Conservation (phyloP, 2,329 filamentous ascomycete species). For the Aureobasidium pullulans region DNA sequence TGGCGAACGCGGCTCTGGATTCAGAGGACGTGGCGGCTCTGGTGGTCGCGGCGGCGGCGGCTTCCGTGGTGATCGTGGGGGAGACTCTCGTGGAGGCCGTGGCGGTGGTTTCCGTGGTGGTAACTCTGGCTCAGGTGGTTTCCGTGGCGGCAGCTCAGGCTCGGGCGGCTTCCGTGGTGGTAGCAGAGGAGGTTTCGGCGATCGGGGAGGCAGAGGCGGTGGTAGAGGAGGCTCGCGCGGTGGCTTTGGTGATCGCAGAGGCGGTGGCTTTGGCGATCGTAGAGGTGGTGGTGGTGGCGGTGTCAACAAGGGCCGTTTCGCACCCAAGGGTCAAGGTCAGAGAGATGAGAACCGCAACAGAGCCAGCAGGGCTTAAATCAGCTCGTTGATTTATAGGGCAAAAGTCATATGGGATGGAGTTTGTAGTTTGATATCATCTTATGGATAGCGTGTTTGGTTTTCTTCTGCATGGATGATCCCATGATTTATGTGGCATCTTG, state of each 20-base stretch:
- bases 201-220: not conserved
- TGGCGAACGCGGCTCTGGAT: constrained; percentile 23
- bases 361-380: not conserved
- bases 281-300: constrained; percentile 8
- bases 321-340: not conserved
- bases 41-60: constrained; percentile 2
- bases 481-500: too few species aligned
- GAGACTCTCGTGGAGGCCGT: not conserved
- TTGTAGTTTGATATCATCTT: too few species aligned
- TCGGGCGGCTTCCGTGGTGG: not conserved
- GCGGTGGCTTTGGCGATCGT: not conserved
- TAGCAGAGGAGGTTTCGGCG: not conserved
- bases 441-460: too few species aligned
- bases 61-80: not conserved
- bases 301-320: not conserved
- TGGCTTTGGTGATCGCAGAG: not conserved
- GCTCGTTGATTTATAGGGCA: too few species aligned
- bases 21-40: not conserved
- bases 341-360: constrained; percentile 2
- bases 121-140: not conserved
- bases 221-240: not conserved
- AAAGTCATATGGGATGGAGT: too few species aligned
- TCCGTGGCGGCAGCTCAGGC: not conserved
- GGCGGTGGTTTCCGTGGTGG: constrained; percentile 9
- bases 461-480: too few species aligned